phyloP scores from a whole-genome alignment of 306 rosid species.

The Gillenia trifoliata region DNA sequence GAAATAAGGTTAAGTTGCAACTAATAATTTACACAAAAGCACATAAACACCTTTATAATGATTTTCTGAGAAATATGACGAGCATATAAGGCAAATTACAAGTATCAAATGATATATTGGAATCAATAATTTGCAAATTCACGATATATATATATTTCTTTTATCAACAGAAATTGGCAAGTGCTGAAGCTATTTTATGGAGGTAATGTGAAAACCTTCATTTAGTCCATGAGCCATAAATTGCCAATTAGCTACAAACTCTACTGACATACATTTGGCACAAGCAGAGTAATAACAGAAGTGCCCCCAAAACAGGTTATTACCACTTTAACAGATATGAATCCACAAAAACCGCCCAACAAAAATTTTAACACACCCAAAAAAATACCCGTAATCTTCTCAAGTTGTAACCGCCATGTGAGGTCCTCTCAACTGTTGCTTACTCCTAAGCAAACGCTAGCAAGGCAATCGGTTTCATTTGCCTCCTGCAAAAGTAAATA shows the following conservation, averaged over 20 bases:
- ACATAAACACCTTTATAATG: background rate
- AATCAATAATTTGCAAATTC: background rate
- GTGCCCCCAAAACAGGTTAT: background rate
- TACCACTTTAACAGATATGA: background rate
- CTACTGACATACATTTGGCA: background rate
- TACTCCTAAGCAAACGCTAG: conserved; percentile 86
- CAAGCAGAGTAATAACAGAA: background rate
- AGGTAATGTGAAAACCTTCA: background rate
- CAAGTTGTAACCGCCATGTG: conserved; percentile 93
- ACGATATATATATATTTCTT: background rate
- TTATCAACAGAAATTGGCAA: background rate
- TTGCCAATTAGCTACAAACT: background rate
- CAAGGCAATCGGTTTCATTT: conserved; percentile 90
- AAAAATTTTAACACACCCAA: background rate
- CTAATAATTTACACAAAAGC: background rate
- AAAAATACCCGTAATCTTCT: conserved; percentile 82
- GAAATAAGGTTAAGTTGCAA: background rate
- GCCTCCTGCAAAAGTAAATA: conserved; percentile 65
- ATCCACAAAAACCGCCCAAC: conserved; percentile 4
- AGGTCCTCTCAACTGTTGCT: conserved; percentile 94
- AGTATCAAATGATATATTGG: background rate
- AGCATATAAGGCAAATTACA: background rate
- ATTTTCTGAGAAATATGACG: background rate
- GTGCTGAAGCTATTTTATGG: background rate
- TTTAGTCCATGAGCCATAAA: background rate